Base-by-base conservation (phyloP, 83 land plant genomes). In the Isoetes engelmannii region DNA sequence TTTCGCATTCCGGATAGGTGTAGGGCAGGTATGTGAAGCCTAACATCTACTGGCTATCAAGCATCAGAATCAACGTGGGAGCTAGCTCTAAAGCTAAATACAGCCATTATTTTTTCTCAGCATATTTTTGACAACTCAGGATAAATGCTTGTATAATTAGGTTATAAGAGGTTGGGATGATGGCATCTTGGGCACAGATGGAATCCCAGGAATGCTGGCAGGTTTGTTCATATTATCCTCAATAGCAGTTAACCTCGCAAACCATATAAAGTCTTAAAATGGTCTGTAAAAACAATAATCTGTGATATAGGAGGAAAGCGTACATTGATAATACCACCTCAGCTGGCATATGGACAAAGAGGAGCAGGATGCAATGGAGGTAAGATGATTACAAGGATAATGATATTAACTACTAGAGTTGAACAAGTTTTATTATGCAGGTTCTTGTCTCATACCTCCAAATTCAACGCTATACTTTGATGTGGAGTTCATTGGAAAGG, bases 121-220 rank as follows among this genome's bases (percentile, higher is more conserved):
- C 48, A n/a, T 5, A 48, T 20, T 15, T 12, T 10, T 72, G 48
- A 37, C 47, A 44, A 44, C 48, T 69, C 8, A 47, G 20, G 61
- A 41, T 10, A 18, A 70, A 61, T 15, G 19, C 43, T 44, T 65
- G 44, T 44, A 59, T 62, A 3, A 18, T 41, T 68, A 92, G 97
- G 97, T 92, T 37, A 92, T 92, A 20, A 89, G 81, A 77, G 97
- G 97, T 8, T 92, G 97, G 97, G 97, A 92, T 64, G 82, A 83
- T 61, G 97, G 97, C 7, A 92, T 92, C 48, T 53, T 89, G 63
- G 95, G 97, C 28, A 87, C 84, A 18, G 85, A 80, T 20, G 97
- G 90, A 53, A 63, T 92, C 57, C 95, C 97, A 49, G 83, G 95
- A 5, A 92, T 92, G 97, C 81, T 85, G 67, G 80, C 95, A 53